A percentile compares a stretch with the other conserved stretches of the same genome.
Conservation (phyloP, 768 basidiomycete genomes). For the Calocera cornea region DNA sequence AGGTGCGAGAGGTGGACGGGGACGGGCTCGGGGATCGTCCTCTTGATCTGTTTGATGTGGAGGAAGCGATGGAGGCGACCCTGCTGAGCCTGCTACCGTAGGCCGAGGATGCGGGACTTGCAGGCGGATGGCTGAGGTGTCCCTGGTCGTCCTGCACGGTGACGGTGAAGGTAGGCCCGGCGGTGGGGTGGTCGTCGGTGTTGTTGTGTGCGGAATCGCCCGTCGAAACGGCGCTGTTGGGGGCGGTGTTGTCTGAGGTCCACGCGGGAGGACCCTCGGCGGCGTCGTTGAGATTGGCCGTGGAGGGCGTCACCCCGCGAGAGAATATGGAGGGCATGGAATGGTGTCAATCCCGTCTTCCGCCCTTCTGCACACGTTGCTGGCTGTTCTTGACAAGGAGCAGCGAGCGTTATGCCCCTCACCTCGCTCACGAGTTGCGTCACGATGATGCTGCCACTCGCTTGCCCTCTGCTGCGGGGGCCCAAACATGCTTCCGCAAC, state of each 20-base stretch:
- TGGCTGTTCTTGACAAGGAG: background rate
- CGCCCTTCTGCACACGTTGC: background rate
- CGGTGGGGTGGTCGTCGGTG: too few relatives aligned
- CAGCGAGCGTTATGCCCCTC: too few relatives aligned
- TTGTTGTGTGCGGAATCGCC: background rate
- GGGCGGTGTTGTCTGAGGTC: background rate
- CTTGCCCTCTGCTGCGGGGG: too few relatives aligned
- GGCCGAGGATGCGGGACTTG: background rate
- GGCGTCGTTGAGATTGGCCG: background rate
- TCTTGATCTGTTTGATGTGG: background rate
- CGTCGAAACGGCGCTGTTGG: background rate
- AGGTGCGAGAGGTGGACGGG: background rate
- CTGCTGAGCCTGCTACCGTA: background rate
- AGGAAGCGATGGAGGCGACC: background rate
- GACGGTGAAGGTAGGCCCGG: background rate
- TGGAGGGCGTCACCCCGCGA: background rate
- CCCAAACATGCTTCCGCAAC: too few relatives aligned
- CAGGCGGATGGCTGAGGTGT: background rate
- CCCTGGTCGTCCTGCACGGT: background rate
- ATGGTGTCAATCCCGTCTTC: background rate
- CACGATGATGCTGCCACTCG: too few relatives aligned
- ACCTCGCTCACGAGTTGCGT: too few relatives aligned
- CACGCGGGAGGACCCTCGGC: background rate
- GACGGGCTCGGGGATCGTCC: background rate
- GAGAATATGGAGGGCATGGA: background rate